Conservation (phyloP, 306 rosid genomes). For the Elaeagnus macrophylla region DNA sequence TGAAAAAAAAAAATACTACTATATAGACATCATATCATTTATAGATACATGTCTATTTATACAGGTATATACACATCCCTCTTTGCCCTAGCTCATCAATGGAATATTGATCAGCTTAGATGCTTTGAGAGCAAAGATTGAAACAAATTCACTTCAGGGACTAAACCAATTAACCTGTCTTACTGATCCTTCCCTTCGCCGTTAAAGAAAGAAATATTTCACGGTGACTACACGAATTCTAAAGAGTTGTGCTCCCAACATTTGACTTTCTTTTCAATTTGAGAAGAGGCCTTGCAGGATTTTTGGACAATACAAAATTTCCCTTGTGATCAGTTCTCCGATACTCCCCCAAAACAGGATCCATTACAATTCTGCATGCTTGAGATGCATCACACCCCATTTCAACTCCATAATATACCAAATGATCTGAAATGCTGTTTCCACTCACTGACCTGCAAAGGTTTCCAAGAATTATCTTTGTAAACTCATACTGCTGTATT, state of each 20-base stretch:
- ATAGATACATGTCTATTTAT: too few relatives aligned
- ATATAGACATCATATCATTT: too few relatives aligned
- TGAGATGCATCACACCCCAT: conserved; percentile 43
- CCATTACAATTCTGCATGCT: conserved; percentile 71
- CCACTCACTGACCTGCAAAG: conserved; percentile 80
- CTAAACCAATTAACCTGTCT: too few relatives aligned
- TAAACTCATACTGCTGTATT: not conserved
- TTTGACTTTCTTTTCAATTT: conserved; percentile 29
- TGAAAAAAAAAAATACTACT: too few relatives aligned
- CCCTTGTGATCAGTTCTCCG: conserved; percentile 47
- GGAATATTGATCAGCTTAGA: too few relatives aligned
- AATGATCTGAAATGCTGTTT: conserved; percentile 73
- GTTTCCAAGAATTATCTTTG: conserved; percentile 1
- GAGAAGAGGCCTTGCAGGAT: conserved; percentile 44
- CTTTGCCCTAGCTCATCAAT: too few relatives aligned
- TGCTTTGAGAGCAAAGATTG: too few relatives aligned
- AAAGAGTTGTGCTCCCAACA: conserved; percentile 12
- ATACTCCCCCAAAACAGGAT: conserved; percentile 21
- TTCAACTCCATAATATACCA: conserved; percentile 51
- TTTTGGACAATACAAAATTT: conserved; percentile 49
- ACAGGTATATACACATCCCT: too few relatives aligned
- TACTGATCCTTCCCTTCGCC: too few relatives aligned
- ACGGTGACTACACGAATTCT: too few relatives aligned
- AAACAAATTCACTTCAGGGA: too few relatives aligned
- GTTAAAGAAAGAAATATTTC: too few relatives aligned